Evolutionary conservation across 352 stramenopile species (phyloP).

Genomic region (Phytophthora ohioensis): DNA sequence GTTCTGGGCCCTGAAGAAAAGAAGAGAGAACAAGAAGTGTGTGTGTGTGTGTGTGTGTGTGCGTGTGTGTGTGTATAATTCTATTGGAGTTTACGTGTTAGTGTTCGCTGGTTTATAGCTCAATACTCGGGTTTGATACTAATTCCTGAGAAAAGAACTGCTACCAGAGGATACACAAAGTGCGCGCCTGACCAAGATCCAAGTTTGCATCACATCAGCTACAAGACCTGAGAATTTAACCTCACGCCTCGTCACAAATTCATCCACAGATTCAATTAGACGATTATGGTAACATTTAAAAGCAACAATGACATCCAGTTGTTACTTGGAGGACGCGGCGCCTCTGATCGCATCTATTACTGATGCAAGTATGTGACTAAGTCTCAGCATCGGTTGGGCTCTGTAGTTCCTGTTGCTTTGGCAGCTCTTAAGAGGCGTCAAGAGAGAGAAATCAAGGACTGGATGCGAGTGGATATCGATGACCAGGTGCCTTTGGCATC

Average conservation of each 20-base stretch:
- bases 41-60: too few species aligned
- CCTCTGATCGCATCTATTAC: slow-evolving; percentile 9
- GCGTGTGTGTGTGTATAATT: too few species aligned
- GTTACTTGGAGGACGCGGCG: background rate
- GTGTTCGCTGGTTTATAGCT: too few species aligned
- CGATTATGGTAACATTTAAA: background rate
- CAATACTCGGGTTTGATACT: too few species aligned
- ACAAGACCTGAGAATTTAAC: too few species aligned
- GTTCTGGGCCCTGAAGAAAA: too few species aligned
- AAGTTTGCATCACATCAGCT: too few species aligned
- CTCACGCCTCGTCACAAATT: background rate
- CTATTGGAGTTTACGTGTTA: too few species aligned
- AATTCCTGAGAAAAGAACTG: too few species aligned
- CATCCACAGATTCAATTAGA: background rate
- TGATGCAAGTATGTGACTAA: slow-evolving; percentile 8
- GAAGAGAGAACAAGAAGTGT: too few species aligned
- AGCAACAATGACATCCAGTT: background rate
- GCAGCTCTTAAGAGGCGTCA: background rate
- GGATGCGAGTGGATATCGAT: background rate
- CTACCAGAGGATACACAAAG: too few species aligned
- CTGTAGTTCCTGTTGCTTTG: background rate
- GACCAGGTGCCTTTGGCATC: background rate
- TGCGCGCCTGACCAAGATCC: too few species aligned
- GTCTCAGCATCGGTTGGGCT: slow-evolving; percentile 1
- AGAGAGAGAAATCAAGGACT: background rate